Base-by-base conservation (phyloP, 1,284 basidiomycete species). In the Caloboletus firmus region DNA sequence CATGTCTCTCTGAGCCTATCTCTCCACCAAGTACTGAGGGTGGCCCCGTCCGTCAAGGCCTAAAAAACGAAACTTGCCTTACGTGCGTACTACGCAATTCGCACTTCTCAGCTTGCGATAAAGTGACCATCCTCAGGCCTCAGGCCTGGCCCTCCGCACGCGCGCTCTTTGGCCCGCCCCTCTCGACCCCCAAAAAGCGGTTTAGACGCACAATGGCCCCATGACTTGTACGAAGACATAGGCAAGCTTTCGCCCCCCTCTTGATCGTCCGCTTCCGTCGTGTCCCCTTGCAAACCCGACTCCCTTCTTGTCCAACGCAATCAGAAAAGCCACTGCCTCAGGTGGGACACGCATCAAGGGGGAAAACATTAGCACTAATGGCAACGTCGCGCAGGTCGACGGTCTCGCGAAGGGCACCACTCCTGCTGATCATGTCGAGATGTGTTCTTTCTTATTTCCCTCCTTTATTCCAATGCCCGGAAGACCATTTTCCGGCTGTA, bases 401-500 rank as follows among this genome's bases (percentile, higher is more conserved):
- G 89, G 88, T 8, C 73, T 94, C 28, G 89, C 87, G 7, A 73
- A 72, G 18, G 92, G 91, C 6, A 94, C 91, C 28, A 92, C 88
- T 3, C 79, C 89, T 22, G 91, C 88, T 32, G 91, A 94, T n/a
- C n/a, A n/a, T 65, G 92, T 94, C 51, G 82, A 84, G 64, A 83
- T 84, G 51, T 54, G 79, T n/a, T n/a, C n/a, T n/a, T n/a, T n/a
- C 35, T 49, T 35, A 4, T n/a, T n/a, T 47, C 8, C 1, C 26
- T 22, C 40, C 45, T 9, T 26, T 4, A 5, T 55, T 52, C 49
- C 32, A 40, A 57, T 13, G 36, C 30, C 41, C 49, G 32, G 18
- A 56, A 85, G 83, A 88, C 89, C 24, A 93, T 93, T 55, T 95
- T 95, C 78, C 86, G 87, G 60, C 82, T 82, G 20, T 89, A 89